Conservation (phyloP, 257 asterid genomes). For the Knoxia roxburghii region DNA sequence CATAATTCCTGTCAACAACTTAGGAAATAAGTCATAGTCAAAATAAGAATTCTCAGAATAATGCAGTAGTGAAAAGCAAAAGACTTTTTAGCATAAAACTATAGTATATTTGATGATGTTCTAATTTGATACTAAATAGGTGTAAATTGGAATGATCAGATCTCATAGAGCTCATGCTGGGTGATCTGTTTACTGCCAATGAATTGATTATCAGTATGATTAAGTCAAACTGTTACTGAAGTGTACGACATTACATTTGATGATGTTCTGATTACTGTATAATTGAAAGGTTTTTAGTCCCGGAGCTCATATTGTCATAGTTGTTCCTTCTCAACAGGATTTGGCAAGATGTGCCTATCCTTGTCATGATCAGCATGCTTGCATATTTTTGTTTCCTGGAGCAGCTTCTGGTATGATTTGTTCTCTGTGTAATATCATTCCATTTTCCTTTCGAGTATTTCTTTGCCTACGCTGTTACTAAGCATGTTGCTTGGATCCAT, state of each 20-base stretch:
- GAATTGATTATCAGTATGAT: no score
- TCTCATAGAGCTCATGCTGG: no score
- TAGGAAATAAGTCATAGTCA: no score
- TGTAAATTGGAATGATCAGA: no score
- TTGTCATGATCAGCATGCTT: slow-evolving; percentile 96
- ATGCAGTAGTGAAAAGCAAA: background rate
- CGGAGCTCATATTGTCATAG: slow-evolving; percentile 9
- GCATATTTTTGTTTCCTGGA: slow-evolving; percentile 96
- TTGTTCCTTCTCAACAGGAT: slow-evolving; percentile 46
- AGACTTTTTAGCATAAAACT: background rate
- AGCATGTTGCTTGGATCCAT: background rate
- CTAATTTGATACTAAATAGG: background rate
- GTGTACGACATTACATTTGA: background rate
- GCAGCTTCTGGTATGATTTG: slow-evolving; percentile 82
- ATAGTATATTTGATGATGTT: background rate
- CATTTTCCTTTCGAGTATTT: slow-evolving; percentile 8
- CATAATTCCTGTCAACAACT: background rate
- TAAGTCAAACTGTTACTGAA: background rate
- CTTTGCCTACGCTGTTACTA: background rate
- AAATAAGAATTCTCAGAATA: background rate
- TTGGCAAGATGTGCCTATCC: slow-evolving; percentile 96
- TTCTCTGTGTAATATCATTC: slow-evolving; percentile 9
- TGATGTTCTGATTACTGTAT: background rate
- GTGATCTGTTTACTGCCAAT: no score
- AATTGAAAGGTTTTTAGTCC: no score